phyloP scores from a whole-genome alignment of 2,329 filamentous ascomycete species.

The Sporothrix globosa region DNA sequence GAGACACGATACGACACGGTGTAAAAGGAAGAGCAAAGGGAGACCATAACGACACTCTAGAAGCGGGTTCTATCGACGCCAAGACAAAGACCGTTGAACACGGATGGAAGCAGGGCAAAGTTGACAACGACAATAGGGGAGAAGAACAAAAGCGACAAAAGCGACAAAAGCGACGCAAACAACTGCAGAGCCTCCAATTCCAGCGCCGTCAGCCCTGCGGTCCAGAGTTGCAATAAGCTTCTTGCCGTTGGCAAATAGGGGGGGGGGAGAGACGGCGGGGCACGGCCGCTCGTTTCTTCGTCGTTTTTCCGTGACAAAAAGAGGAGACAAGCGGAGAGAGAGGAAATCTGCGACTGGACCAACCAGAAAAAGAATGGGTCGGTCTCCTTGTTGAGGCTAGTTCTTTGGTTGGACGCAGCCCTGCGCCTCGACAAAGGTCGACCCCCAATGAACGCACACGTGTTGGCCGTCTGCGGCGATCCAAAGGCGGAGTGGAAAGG shows the following conservation, averaged over 20 bases:
- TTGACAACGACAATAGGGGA: neutral
- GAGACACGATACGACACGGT: neutral
- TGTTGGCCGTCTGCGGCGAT: neutral
- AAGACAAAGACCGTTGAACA: neutral
- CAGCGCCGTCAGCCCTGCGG: constrained; percentile 18
- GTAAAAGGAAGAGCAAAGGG: constrained; percentile 5
- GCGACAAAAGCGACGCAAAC: neutral
- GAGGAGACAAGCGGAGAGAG: neutral
- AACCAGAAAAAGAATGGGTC: constrained; percentile 1
- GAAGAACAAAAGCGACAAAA: neutral
- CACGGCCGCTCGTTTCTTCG: neutral
- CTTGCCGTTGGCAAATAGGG: neutral
- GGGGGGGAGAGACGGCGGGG: neutral
- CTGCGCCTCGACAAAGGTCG: constrained; percentile 12
- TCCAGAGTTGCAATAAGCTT: constrained; percentile 16
- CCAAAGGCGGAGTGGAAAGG: constrained; percentile 15
- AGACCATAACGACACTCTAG: neutral
- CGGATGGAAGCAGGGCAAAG: neutral
- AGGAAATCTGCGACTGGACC: neutral
- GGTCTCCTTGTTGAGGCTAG: neutral
- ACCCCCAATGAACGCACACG: no score
- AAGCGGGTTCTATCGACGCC: neutral
- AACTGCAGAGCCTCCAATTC: constrained; percentile 1
- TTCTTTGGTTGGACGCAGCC: neutral
- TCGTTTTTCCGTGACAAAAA: neutral